Conservation (phyloP, 768 basidiomycete genomes). For the Pisolithus microcarpus region DNA sequence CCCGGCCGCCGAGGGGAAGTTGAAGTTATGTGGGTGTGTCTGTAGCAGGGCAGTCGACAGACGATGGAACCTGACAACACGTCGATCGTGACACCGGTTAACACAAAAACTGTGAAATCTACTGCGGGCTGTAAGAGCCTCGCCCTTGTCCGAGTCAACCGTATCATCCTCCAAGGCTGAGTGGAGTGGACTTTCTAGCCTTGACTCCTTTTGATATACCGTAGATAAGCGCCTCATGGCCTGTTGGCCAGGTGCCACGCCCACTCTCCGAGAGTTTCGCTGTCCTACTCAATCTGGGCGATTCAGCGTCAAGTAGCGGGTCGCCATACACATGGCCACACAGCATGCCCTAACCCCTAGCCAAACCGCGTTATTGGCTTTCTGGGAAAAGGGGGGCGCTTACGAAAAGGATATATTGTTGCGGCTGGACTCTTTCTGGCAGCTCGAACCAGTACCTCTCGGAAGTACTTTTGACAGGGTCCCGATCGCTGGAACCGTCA, state of each 20-base stretch:
- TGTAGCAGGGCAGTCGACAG: not conserved
- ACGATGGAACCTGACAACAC: not conserved
- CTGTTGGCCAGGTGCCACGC: not conserved
- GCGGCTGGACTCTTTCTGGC: not conserved
- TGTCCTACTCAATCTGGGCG: conserved; percentile 2
- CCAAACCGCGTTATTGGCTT: not conserved
- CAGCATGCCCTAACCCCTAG: too few relatives aligned
- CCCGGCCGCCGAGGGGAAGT: conserved; percentile 8
- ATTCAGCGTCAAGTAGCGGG: conserved; percentile 1
- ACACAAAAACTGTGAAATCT: not conserved
- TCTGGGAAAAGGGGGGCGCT: not conserved
- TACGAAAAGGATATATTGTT: conserved; percentile 1
- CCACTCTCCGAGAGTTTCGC: not conserved
- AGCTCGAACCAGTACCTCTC: too few relatives aligned
- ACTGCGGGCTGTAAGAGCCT: too few relatives aligned
- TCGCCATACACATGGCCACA: not conserved
- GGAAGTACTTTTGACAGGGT: too few relatives aligned
- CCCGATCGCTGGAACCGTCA: too few relatives aligned
- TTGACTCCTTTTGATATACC: not conserved
- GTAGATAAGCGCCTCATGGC: not conserved
- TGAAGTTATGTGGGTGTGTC: not conserved
- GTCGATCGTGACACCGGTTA: not conserved
- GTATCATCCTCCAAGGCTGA: too few relatives aligned
- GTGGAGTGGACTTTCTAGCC: not conserved
- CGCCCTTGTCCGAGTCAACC: too few relatives aligned